Percentiles rank a stretch among this genome's conserved stretches.
These are phyloP conservation scores for Astraeus odoratus DNA, from an alignment of 768 basidiomycete genomes.

Conservation along the genomic window DNA sequence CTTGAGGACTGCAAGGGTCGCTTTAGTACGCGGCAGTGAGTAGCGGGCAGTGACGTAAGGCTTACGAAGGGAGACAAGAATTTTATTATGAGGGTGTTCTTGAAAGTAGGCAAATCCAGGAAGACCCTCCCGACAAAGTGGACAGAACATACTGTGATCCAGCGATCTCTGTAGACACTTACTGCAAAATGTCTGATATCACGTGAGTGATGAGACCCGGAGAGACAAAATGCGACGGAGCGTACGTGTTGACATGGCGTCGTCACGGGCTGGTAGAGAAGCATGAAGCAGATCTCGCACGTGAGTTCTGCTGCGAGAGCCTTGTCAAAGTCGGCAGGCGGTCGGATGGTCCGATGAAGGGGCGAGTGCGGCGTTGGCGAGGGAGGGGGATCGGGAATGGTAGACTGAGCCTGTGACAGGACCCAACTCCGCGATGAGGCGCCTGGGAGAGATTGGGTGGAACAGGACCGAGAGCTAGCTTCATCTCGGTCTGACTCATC, in stretches of 20 bases:
- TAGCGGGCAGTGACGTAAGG: conserved; percentile 5
- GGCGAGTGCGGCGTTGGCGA: conserved; percentile 9
- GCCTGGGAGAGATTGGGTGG: conserved; percentile 10
- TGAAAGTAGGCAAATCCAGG: conserved; percentile 76
- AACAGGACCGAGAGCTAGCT: conserved; percentile 9
- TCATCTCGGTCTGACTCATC: conserved; percentile 21
- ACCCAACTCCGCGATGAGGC: neutral
- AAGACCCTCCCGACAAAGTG: conserved; percentile 75
- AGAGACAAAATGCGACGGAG: conserved; percentile 13
- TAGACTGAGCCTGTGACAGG: conserved; percentile 5
- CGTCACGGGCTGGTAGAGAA: conserved; percentile 83
- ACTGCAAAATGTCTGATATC: conserved; percentile 75
- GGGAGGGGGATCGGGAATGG: conserved; percentile 16
- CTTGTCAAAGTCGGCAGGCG: conserved; percentile 45
- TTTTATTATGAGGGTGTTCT: conserved; percentile 69
- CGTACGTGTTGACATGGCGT: conserved; percentile 93
- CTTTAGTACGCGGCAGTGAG: conserved; percentile 5
- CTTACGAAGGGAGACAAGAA: conserved; percentile 64
- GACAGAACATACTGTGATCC: conserved; percentile 79
- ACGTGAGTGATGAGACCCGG: conserved; percentile 8
- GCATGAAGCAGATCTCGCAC: conserved; percentile 86
- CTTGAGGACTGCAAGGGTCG: conserved; percentile 44
- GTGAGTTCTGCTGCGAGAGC: conserved; percentile 61
- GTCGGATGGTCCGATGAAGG: conserved; percentile 17
- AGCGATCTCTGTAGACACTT: conserved; percentile 86